Percentiles rank a stretch among this genome's conserved stretches.
Evolutionary conservation across 2,329 filamentous ascomycete genomes (phyloP).

Genomic region (Sclerotinia borealis): DNA sequence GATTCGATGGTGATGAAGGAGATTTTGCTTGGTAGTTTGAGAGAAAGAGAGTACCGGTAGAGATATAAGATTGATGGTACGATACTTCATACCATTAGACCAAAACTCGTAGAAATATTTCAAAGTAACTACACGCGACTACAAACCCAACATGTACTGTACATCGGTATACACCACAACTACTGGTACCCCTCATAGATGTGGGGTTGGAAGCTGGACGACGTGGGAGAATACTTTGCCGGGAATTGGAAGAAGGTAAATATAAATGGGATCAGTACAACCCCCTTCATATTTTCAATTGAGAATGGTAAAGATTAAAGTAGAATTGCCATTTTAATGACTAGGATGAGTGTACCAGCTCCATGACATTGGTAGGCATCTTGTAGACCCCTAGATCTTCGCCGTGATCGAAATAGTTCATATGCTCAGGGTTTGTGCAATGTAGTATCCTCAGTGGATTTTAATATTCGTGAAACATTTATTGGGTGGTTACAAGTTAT

Average conservation of each 20-base stretch:
- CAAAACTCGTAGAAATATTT: background rate
- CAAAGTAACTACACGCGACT: background rate
- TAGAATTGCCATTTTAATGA: background rate
- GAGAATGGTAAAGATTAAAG: background rate
- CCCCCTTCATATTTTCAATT: background rate
- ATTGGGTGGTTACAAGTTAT: background rate
- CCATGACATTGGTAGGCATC: background rate
- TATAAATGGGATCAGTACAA: background rate
- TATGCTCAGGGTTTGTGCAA: background rate
- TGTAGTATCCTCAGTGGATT: background rate
- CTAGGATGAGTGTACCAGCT: background rate
- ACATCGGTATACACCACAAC: background rate
- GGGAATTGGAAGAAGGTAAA: background rate
- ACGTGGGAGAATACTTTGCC: conserved; percentile 8
- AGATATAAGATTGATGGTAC: background rate
- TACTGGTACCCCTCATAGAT: conserved; percentile 4
- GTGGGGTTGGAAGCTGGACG: conserved; percentile 3
- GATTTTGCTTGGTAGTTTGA: background rate
- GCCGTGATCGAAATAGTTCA: background rate
- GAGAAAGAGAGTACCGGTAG: background rate
- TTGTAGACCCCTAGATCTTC: background rate
- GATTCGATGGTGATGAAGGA: background rate
- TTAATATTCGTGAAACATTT: background rate
- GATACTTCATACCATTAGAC: background rate
- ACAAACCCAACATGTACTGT: background rate